Evolutionary conservation across 2,329 filamentous ascomycete genomes (phyloP), one percentile per base, ranked within the genome.

Genomic region (Aphanoascus verrucosus): DNA sequence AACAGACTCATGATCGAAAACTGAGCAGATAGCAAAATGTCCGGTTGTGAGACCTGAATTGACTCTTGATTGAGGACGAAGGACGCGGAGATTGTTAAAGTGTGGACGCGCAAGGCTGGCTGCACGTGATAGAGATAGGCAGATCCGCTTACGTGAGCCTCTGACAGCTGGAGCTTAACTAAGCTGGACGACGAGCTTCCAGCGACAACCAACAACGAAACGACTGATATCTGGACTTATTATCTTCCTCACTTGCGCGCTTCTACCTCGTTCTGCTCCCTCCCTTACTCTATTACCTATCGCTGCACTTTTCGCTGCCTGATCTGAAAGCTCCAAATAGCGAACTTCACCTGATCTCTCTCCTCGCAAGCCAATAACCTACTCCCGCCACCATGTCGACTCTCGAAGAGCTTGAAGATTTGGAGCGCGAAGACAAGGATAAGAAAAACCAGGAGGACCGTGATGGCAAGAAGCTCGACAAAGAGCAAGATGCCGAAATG

Each of bases 381-480:
- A 2, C 2, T 31, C 6, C 52, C 52, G 40, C 63, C 67, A 77
- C 59, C 69, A 94, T 94, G 88, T 89, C 88, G 63, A 93, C 87
- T 62, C 83, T 94, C 65, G 88, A 94, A 76, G 88, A 94, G 75
- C 85, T 94, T 67, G 88, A 94, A 68, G 86, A 90, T 70, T 78
- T 94, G 69, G 86, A 93, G 76, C 85, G 84, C 72, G 82, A 84
- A 71, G 80, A 72, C 78, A 84, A 82, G 70, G 78, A 84, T 68
- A 77, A 80, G 62, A 78, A 79, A 62, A 73, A 78, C 48, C 74
- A 76, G 58, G 74, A 73, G 50, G 76, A 80, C 59, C 76, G 74
- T 51, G 76, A 80, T 60, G 77, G 74, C 59, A 77, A 79, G 64
- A 77, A 80, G 64, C 72, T 75, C 57, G 70, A 73, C 55, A 73